Evolutionary conservation across 2,329 filamentous ascomycete species (phyloP).

Genomic region (Cytospora leucostoma): DNA sequence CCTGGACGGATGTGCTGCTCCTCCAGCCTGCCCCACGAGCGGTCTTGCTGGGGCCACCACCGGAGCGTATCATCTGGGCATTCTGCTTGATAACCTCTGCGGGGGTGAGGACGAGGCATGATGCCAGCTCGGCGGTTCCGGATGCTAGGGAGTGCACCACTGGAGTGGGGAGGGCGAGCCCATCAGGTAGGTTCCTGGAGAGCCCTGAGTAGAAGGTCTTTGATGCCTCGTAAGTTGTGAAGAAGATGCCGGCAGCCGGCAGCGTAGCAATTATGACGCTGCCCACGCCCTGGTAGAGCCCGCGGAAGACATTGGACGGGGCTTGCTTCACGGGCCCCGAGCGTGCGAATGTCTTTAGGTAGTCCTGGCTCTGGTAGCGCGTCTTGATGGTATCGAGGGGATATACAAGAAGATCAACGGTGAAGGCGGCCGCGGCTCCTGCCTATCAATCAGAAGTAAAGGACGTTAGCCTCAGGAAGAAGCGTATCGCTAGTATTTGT

Average conservation of each 20-base stretch:
- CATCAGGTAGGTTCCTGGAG: constrained; percentile 38
- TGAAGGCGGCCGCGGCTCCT: constrained; percentile 81
- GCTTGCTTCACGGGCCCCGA: constrained; percentile 55
- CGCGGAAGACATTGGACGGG: constrained; percentile 58
- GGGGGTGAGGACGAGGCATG: constrained; percentile 83
- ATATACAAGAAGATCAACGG: constrained; percentile 82
- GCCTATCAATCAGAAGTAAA: constrained; percentile 53
- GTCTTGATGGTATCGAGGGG: constrained; percentile 91
- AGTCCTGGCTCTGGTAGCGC: constrained; percentile 76
- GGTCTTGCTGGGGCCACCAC: constrained; percentile 27
- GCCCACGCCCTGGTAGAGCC: constrained; percentile 84
- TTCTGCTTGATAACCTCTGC: constrained; percentile 94
- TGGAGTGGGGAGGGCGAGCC: constrained; percentile 58
- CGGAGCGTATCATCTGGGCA: constrained; percentile 73
- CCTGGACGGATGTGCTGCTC: constrained; percentile 48
- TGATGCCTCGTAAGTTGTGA: constrained; percentile 81
- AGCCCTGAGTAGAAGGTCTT: constrained; percentile 62
- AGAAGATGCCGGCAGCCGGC: constrained; percentile 88
- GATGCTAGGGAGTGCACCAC: constrained; percentile 74
- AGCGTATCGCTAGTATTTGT: not conserved
- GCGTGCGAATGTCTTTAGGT: constrained; percentile 64
- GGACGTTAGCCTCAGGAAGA: not conserved
- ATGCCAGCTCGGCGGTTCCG: constrained; percentile 76
- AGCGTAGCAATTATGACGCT: constrained; percentile 83
- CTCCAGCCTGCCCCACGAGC: constrained; percentile 30